Base-by-base conservation (phyloP, 202 grass and related monocot species). In the Elaeis oleifera region DNA sequence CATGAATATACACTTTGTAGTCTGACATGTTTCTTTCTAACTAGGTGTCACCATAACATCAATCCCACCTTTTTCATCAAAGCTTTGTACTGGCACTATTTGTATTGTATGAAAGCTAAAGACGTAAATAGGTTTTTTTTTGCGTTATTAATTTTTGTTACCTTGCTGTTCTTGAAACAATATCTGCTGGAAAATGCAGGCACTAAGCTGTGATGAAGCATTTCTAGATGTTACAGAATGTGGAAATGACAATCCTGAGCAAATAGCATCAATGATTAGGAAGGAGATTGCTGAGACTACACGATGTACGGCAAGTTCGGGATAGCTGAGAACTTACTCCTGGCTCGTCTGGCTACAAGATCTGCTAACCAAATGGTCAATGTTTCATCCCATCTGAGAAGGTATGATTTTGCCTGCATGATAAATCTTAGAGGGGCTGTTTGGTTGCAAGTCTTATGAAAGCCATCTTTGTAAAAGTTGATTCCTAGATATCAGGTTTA, bases 201-300 rank as follows among this genome's bases (percentile, higher is more conserved):
- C 87, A 64, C 72, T 96, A 68, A 96, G 91, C 70, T 96, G 91
- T 64, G 92, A 96, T 81, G 92, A 96, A 82, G 92, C 87, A 53
- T 96, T 91, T 81, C 72, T 91, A 56, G 92, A 91, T 71, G 80
- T 96, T 77, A 86, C 74, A 79, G 77, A 77, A 57, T 79, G 74
- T 74, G 72, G 36, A 60, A 27, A 67, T 60, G 75, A 83, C 79
- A 61, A 88, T 79, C 79, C 58, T 3, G 79, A 89, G 64, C 80
- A 80, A 72, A 76, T 86, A 77, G 76, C 79, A 63, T 19, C n/a
- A 67, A 75, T 53, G 31, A 89, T 96, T 55, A 69, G 84, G 44
- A 87, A 78, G 65, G 92, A 91, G 72, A 91, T 96, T 69, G 81
- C 71, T 74, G 20, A 65, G 71, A 80, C 72, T 74, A 96, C 92